Conservation (phyloP, 116 monocot species). For the Dioscorea cayenensis region DNA sequence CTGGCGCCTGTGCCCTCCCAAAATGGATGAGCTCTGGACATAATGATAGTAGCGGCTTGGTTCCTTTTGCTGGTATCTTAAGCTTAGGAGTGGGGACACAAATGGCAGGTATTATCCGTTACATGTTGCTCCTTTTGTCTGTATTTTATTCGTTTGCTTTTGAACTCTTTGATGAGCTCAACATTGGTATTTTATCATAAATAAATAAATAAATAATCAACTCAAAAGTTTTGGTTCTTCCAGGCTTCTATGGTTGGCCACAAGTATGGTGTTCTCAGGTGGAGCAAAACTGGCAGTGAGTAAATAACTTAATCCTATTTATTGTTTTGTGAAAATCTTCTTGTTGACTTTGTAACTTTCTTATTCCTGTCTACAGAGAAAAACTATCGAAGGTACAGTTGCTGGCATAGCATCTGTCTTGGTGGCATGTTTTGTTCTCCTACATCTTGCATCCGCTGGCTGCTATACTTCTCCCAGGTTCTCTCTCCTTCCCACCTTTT, state of each 20-base stretch:
- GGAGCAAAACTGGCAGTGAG: constrained; percentile 99
- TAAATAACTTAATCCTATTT: neutral
- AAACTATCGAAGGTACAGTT: constrained; percentile 95
- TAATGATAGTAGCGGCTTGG: constrained; percentile 89
- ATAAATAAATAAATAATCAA: neutral
- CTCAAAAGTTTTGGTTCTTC: neutral
- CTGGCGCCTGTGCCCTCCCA: constrained; percentile 97
- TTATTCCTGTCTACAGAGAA: constrained; percentile 43
- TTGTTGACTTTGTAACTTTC: neutral
- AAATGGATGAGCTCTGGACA: constrained; percentile 85
- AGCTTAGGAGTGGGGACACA: constrained; percentile 98
- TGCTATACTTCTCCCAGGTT: constrained; percentile 88
- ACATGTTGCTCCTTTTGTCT: no score
- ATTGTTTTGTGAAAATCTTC: neutral
- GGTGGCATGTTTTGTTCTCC: constrained; percentile 62
- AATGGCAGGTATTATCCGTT: constrained; percentile 49
- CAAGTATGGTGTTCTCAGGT: constrained; percentile 92
- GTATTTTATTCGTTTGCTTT: no score
- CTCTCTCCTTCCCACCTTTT: neutral
- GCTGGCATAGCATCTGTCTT: constrained; percentile 97
- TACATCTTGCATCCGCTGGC: constrained; percentile 75
- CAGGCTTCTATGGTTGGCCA: constrained; percentile 99
- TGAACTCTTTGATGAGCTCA: no score
- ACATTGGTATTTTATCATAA: no score
- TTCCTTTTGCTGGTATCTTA: constrained; percentile 95